Conservation (phyloP, 768 basidiomycete species). For the Phaeolepiota aurea region DNA sequence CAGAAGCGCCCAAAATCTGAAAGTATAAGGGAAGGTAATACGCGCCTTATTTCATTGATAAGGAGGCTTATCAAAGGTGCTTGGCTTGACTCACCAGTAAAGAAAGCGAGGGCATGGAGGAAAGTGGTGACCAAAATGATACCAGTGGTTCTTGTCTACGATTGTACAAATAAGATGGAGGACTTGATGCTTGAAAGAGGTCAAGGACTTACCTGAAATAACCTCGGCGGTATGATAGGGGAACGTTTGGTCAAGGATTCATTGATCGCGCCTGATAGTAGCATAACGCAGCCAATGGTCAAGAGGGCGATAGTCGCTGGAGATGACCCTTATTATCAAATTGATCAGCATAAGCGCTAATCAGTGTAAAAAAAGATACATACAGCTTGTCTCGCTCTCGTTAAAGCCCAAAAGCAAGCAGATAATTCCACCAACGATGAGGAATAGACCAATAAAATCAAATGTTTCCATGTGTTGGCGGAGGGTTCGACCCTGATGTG, state of each 20-base stretch:
- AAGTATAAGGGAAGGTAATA: conserved; percentile 73
- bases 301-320: conserved; percentile 55
- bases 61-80: too few species aligned
- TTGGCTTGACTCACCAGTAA: conserved; percentile 37
- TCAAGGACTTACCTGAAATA: conserved; percentile 66
- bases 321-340: conserved; percentile 39
- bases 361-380: conserved; percentile 12
- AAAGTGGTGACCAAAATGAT: conserved; percentile 50
- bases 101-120: conserved; percentile 59
- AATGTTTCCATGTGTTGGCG: conserved; percentile 55
- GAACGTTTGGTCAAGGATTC: conserved; percentile 56
- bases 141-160: conserved; percentile 64
- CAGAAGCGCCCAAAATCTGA: conserved; percentile 70
- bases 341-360: background rate
- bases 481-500: conserved; percentile 51
- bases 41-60: too few species aligned
- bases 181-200: background rate
- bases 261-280: conserved; percentile 45
- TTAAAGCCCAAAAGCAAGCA: conserved; percentile 68
- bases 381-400: conserved; percentile 59
- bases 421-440: conserved; percentile 60
- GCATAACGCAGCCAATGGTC: conserved; percentile 43
- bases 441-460: conserved; percentile 60
- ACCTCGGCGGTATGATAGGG: conserved; percentile 65
- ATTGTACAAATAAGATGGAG: background rate